Evolutionary conservation across 1,139 yeast species (phyloP), one percentile per base, ranked within the genome.

Genomic region (Saccharomyces pastorianus): DNA sequence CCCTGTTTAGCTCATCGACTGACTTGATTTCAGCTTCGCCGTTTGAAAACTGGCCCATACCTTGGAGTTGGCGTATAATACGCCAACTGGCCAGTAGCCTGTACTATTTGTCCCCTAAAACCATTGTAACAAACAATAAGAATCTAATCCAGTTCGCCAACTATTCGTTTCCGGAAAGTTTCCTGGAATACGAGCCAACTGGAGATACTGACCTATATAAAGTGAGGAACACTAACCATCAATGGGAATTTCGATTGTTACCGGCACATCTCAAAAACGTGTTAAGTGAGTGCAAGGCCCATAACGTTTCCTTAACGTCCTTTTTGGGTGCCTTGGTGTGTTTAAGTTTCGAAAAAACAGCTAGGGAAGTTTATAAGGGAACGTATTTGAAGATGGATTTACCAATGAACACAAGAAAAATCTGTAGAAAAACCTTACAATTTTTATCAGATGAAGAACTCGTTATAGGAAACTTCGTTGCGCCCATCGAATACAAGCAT

Each of bases 371-470:
- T 1, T 48, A 53, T 34, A 46, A 48, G 13, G 70, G 69, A 2
- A 48, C 58, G 2, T 46, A 42, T 20, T 46, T 64, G n/a, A 62
- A 58, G 17, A 56, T 64, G 3, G 56, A 54, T 34, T 55, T 67
- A 3, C 71, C 71, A 5, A 58, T 67, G 55, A 64, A 66, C 54
- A 59, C 67, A 0, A 61, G 71, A 51, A 32, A 29, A 4, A 51
- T 52, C 3, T 57, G 66, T 42, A 51, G 52, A 28, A 42, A 56
- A 28, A 25, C 34, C 4, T 29, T 63, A 14, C 34, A 53, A 6
- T 28, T 54, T 1, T 38, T 53, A 1, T 42, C 55, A 23, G 56
- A 60, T 13, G 34, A 53, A 13, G 46, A 55, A 13, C n/a, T 54
- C 8, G 54, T 55, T 29, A 46, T 64, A 42, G 70, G 70, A 13